These are phyloP conservation scores for Paramecium primaurelia DNA, from an alignment of 73 alveolate species.

Conservation along the genomic window DNA sequence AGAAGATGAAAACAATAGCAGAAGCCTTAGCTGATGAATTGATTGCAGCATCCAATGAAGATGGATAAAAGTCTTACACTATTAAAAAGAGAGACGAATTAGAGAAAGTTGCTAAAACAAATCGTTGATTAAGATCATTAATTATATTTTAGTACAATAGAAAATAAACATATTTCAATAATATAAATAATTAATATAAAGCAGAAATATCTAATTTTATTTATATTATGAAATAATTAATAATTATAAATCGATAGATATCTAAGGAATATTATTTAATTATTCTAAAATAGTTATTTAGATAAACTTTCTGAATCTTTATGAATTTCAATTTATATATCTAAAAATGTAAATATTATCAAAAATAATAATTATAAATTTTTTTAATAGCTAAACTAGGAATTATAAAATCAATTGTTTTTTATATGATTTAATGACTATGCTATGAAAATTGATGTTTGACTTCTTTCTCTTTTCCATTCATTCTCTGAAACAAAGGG, in stretches of 20 bases:
- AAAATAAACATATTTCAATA: neutral
- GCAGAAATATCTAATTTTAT: neutral
- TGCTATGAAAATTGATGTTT: neutral
- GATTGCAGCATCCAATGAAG: conserved; percentile 93
- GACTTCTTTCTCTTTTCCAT: neutral
- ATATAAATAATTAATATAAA: neutral
- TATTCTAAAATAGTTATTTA: too few relatives aligned
- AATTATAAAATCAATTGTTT: neutral
- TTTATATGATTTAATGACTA: neutral
- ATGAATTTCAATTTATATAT: too few relatives aligned
- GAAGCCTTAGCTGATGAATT: conserved; percentile 99
- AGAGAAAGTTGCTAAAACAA: conserved; percentile 98
- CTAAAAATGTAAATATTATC: too few relatives aligned
- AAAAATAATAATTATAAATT: neutral
- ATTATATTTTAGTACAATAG: neutral
- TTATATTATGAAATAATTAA: too few relatives aligned
- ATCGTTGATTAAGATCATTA: conserved; percentile 75
- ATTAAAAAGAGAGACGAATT: conserved; percentile 97
- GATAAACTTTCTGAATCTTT: too few relatives aligned
- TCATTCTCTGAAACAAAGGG: neutral
- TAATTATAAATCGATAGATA: too few relatives aligned
- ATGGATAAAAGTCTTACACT: conserved; percentile 91
- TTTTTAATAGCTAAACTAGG: neutral
- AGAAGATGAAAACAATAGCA: conserved; percentile 96
- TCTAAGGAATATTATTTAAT: too few relatives aligned